Percentiles rank a stretch among this genome's conserved stretches.
Conservation (phyloP, 164 flowering plant species). For the grape (Vitis vinifera) region DNA sequence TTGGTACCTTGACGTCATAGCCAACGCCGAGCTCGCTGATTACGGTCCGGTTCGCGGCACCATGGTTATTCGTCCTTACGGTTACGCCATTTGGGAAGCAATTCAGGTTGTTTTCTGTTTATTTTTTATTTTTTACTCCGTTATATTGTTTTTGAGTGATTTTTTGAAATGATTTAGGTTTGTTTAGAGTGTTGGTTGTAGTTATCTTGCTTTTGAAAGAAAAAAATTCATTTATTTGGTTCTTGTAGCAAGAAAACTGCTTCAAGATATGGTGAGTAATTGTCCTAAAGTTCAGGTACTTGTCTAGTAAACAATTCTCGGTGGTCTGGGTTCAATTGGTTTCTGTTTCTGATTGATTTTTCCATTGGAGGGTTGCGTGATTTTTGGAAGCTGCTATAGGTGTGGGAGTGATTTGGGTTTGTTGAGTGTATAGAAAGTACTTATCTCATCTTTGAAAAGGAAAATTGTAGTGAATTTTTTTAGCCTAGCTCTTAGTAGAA, state of each 20-base stretch:
- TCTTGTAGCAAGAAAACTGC: too few relatives aligned
- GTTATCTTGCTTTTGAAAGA: neutral
- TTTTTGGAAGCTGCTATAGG: too few relatives aligned
- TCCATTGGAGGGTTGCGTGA: too few relatives aligned
- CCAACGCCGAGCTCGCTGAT: conserved; percentile 87
- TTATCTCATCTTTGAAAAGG: too few relatives aligned
- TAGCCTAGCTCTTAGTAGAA: too few relatives aligned
- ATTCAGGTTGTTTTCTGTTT: conserved; percentile 61
- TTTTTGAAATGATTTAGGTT: neutral
- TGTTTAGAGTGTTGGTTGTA: conserved; percentile 1
- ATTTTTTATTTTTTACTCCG: neutral
- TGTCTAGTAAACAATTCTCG: too few relatives aligned
- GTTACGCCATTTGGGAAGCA: conserved; percentile 97
- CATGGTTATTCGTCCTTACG: conserved; percentile 97
- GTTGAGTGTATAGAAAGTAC: neutral
- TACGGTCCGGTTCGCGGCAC: conserved; percentile 98
- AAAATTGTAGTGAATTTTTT: too few relatives aligned
- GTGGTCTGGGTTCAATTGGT: too few relatives aligned
- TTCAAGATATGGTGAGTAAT: too few relatives aligned
- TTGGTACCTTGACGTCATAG: conserved; percentile 88
- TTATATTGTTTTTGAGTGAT: neutral
- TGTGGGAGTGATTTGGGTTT: neutral
- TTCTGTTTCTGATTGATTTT: too few relatives aligned
- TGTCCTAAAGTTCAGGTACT: too few relatives aligned
- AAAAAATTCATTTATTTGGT: too few relatives aligned